Evolutionary conservation across 1,139 yeast genomes (phyloP).

Genomic region (Taiozyma onychis): DNA sequence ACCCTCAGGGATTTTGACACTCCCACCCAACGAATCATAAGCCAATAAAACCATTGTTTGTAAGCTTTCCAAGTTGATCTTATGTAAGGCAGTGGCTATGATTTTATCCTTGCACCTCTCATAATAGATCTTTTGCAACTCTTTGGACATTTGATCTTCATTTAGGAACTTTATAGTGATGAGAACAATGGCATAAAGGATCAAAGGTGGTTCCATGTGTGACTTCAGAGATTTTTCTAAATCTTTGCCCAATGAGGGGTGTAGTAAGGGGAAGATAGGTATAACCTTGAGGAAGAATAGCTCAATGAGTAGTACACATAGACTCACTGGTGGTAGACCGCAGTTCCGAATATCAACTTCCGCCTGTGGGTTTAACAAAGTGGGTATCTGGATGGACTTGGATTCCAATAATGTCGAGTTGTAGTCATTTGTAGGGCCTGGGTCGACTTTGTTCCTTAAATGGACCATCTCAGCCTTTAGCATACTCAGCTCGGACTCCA

Average conservation of each 20-base stretch:
- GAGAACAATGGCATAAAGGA: slow-evolving; percentile 14
- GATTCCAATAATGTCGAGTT: not conserved
- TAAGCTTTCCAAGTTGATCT: slow-evolving; percentile 16
- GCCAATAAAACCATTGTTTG: slow-evolving; percentile 18
- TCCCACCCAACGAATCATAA: slow-evolving; percentile 17
- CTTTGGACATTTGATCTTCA: slow-evolving; percentile 11
- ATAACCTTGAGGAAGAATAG: slow-evolving; percentile 14
- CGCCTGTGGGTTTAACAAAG: slow-evolving; percentile 12
- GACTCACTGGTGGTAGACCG: slow-evolving; percentile 12
- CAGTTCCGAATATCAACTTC: not conserved
- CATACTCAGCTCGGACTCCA: slow-evolving; percentile 11
- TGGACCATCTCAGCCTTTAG: slow-evolving; percentile 7
- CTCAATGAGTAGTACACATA: slow-evolving; percentile 12
- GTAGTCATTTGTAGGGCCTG: not conserved
- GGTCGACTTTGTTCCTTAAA: not conserved
- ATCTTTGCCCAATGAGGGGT: slow-evolving; percentile 12
- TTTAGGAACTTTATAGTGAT: slow-evolving; percentile 16
- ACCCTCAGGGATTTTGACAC: slow-evolving; percentile 20
- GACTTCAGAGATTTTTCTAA: slow-evolving; percentile 3
- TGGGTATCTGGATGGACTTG: slow-evolving; percentile 11
- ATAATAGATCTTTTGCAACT: slow-evolving; percentile 8
- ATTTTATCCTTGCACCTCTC: slow-evolving; percentile 15
- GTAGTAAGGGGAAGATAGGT: slow-evolving; percentile 18
- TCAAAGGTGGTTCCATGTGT: slow-evolving; percentile 13
- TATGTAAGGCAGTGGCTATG: slow-evolving; percentile 14